Evolutionary conservation across 1,139 yeast genomes (phyloP).

Genomic region (Suhomyces choctaworum): DNA sequence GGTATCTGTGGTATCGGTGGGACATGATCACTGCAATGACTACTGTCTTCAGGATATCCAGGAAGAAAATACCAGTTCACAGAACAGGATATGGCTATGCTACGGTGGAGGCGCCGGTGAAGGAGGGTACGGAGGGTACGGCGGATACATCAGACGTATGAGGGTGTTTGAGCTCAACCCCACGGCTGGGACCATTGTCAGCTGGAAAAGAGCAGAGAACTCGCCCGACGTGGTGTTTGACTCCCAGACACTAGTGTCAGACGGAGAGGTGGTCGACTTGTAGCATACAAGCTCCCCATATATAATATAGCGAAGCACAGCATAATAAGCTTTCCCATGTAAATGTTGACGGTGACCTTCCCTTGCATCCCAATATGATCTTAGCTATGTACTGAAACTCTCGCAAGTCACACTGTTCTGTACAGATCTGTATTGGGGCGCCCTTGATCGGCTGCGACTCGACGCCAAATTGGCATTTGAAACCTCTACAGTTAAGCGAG

Average conservation of each 20-base stretch:
- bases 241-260: conserved; percentile 54
- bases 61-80: conserved; percentile 20
- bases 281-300: too few relatives aligned
- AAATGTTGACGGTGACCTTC: too few relatives aligned
- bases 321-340: too few relatives aligned
- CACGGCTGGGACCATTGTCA: conserved; percentile 48
- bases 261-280: conserved; percentile 37
- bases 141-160: conserved; percentile 75
- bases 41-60: conserved; percentile 62
- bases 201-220: conserved; percentile 73
- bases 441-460: not conserved
- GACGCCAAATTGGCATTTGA: conserved; percentile 5
- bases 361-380: too few relatives aligned
- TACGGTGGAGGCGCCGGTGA: conserved; percentile 93
- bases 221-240: conserved; percentile 55
- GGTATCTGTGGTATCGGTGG: conserved; percentile 73
- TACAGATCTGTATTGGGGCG: not conserved
- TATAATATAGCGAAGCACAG: too few relatives aligned
- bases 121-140: conserved; percentile 94
- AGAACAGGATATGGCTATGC: conserved; percentile 73
- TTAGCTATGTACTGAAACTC: too few relatives aligned
- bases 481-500: not conserved
- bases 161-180: conserved; percentile 70
- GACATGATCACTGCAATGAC: conserved; percentile 95
- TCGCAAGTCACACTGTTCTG: too few relatives aligned